Conservation (phyloP, 169 alveolate genomes). For the Plasmodium malariae region DNA sequence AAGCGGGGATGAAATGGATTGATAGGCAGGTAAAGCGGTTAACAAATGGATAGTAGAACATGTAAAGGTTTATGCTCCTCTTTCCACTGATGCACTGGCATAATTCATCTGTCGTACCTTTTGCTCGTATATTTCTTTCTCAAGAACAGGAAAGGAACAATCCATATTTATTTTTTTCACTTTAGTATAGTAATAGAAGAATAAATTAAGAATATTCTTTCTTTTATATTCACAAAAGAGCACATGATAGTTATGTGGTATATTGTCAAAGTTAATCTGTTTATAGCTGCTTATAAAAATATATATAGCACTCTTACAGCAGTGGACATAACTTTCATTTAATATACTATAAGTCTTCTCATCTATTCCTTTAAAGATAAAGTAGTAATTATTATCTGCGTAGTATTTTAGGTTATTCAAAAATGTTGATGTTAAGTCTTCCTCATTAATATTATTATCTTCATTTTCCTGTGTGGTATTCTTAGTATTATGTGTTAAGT, state of each 20-base stretch:
- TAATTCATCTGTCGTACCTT: too few relatives aligned
- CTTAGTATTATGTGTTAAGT: too few relatives aligned
- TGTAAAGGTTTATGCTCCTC: neutral
- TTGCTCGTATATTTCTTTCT: slow-evolving; percentile 1
- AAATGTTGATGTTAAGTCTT: neutral
- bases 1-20: neutral
- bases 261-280: neutral
- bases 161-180: neutral
- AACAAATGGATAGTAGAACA: neutral
- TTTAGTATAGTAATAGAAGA: slow-evolving; percentile 35
- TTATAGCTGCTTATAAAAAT: neutral
- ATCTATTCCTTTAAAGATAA: slow-evolving; percentile 24
- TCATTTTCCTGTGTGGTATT: neutral
- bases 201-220: slow-evolving; percentile 17
- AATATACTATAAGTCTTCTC: neutral
- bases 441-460: neutral
- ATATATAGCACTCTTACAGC: neutral
- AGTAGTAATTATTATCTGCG: neutral
- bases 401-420: neutral
- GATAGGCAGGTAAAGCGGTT: neutral
- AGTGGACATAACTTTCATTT: neutral
- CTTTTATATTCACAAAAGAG: slow-evolving; percentile 30
- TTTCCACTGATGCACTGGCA: too few relatives aligned
- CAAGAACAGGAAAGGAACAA: neutral
- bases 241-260: neutral